Conservation (phyloP, 495 filamentous ascomycete species). For the Trichoderma virens region DNA sequence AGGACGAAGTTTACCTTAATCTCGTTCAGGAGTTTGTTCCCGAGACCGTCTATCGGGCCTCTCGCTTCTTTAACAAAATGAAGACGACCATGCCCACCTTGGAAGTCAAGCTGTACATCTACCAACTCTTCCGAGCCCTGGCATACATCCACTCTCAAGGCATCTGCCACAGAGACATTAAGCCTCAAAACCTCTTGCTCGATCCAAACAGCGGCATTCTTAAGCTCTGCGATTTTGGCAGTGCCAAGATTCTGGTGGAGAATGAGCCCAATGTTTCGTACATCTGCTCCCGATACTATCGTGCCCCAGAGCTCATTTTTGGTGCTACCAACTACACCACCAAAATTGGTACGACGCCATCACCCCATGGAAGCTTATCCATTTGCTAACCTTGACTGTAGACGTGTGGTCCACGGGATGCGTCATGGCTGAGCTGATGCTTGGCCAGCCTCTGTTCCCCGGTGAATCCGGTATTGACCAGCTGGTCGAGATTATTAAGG, state of each 20-base stretch:
- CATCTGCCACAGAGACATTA: slow-evolving; percentile 98
- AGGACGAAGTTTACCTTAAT: slow-evolving; percentile 99
- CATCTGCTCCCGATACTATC: slow-evolving; percentile 98
- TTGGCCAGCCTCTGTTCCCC: slow-evolving; percentile 97
- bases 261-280: slow-evolving; percentile 99
- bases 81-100: slow-evolving; percentile 99
- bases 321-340: slow-evolving; percentile 99
- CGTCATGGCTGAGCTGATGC: slow-evolving; percentile 98
- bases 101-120: slow-evolving; percentile 98
- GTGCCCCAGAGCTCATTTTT: slow-evolving; percentile 96
- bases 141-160: slow-evolving; percentile 99
- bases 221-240: slow-evolving; percentile 98
- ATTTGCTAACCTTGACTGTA: slow-evolving; percentile 30
- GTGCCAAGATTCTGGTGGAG: slow-evolving; percentile 96
- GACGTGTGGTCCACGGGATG: slow-evolving; percentile 99
- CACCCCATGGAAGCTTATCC: neutral
- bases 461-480: slow-evolving; percentile 98
- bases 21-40: slow-evolving; percentile 97
- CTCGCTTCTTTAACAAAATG: slow-evolving; percentile 98
- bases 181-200: slow-evolving; percentile 93
- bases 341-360: slow-evolving; percentile 79
- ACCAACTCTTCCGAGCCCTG: slow-evolving; percentile 95
- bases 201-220: slow-evolving; percentile 85
- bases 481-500: slow-evolving; percentile 98
- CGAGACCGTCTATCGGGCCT: slow-evolving; percentile 97